Percentiles rank a stretch among this genome's conserved stretches.
Evolutionary conservation across 345 rosid species (phyloP).

Genomic region (Gossypium sturtianum): DNA sequence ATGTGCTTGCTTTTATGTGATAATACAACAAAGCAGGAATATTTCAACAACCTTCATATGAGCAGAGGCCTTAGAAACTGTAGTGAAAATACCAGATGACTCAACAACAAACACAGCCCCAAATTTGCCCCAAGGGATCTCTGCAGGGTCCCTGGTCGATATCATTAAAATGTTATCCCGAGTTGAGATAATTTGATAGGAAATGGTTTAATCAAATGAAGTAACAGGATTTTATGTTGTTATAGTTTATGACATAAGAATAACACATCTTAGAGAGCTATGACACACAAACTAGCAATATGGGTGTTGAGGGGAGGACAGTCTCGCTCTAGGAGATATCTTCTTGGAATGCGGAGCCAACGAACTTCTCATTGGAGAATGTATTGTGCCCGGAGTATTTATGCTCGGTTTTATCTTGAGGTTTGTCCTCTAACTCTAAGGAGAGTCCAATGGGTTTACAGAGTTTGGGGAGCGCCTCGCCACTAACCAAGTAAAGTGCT

Average conservation of each 20-base stretch:
- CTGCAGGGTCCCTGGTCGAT: slow-evolving; percentile 74
- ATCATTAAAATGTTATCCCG: slow-evolving; percentile 5
- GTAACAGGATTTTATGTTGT: background rate
- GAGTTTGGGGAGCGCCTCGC: too few relatives aligned
- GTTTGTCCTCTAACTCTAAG: too few relatives aligned
- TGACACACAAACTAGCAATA: too few relatives aligned
- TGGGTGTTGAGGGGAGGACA: too few relatives aligned
- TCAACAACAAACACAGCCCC: slow-evolving; percentile 91
- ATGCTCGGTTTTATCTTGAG: too few relatives aligned
- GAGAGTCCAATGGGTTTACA: too few relatives aligned
- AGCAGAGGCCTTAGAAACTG: slow-evolving; percentile 72
- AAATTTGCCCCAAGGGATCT: slow-evolving; percentile 95
- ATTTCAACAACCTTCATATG: slow-evolving; percentile 60
- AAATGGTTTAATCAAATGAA: slow-evolving; percentile 4
- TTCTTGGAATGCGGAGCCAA: too few relatives aligned
- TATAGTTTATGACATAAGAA: background rate
- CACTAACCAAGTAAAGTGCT: too few relatives aligned
- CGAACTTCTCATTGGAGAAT: too few relatives aligned
- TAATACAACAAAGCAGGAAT: background rate
- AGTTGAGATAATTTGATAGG: background rate
- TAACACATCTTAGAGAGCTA: background rate
- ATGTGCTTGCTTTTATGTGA: slow-evolving; percentile 7
- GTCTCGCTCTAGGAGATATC: too few relatives aligned
- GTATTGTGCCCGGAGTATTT: too few relatives aligned
- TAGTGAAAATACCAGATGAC: slow-evolving; percentile 93